Conservation (phyloP, 2,329 filamentous ascomycete genomes). For the Curvularia spicifera region DNA sequence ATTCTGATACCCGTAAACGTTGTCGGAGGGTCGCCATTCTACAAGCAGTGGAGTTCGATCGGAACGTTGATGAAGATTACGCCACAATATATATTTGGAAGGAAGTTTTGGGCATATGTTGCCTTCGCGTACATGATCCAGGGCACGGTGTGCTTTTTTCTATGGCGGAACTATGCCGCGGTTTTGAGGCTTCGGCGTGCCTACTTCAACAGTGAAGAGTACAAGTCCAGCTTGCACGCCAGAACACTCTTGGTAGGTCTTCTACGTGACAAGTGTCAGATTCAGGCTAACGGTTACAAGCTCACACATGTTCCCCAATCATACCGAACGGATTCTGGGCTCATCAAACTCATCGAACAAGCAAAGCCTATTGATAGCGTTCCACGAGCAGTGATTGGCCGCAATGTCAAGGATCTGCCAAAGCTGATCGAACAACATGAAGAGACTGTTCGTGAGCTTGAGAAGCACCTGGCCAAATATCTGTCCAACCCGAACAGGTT, state of each 20-base stretch:
- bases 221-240: conserved; percentile 84
- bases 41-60: conserved; percentile 37
- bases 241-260: conserved; percentile 60
- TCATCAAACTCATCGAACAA: conserved; percentile 79
- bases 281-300: conserved; percentile 49
- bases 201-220: conserved; percentile 86
- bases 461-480: conserved; percentile 80
- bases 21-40: conserved; percentile 44
- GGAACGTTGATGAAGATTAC: conserved; percentile 60
- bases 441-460: conserved; percentile 77
- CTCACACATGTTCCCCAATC: conserved; percentile 82
- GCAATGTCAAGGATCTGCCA: conserved; percentile 90
- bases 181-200: conserved; percentile 71
- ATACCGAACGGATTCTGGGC: conserved; percentile 82
- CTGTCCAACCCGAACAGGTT: conserved; percentile 82
- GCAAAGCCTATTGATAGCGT: conserved; percentile 77
- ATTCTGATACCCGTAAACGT: conserved; percentile 84
- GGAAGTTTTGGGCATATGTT: conserved; percentile 65
- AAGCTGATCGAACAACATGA: conserved; percentile 83
- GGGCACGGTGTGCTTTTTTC: conserved; percentile 73
- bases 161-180: conserved; percentile 88
- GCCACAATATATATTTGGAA: conserved; percentile 60
- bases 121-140: conserved; percentile 69
- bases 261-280: background rate
- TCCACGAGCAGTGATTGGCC: conserved; percentile 79